Conservation (phyloP, 176 grass and related monocot genomes). For the Carex pumila region DNA sequence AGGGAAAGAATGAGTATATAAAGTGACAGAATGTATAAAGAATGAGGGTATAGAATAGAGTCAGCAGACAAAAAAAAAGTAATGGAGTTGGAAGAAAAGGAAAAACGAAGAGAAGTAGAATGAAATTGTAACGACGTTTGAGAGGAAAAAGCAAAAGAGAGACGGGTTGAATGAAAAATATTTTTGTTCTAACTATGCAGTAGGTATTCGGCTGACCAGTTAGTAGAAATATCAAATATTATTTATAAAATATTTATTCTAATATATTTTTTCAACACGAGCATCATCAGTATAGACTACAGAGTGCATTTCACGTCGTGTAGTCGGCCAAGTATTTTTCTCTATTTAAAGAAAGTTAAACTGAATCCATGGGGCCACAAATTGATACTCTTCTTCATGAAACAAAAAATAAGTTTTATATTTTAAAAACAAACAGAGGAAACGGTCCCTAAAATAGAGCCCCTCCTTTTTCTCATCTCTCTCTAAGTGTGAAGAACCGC, state of each 20-base stretch:
- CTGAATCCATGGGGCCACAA: neutral
- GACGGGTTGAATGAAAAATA: no score
- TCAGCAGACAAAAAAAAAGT: no score
- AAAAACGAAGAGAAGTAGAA: no score
- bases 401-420: neutral
- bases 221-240: neutral
- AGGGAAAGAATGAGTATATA: no score
- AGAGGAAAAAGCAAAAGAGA: no score
- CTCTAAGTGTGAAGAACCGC: neutral
- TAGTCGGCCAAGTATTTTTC: neutral
- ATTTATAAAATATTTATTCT: neutral
- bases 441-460: neutral
- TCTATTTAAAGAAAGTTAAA: neutral
- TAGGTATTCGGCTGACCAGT: neutral
- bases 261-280: neutral
- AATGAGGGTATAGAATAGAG: no score
- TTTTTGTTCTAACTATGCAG: neutral
- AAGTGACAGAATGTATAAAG: no score
- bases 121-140: no score
- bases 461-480: neutral
- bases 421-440: neutral
- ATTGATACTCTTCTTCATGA: neutral
- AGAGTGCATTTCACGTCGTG: neutral
- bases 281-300: neutral
- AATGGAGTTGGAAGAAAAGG: no score